Evolutionary conservation across 306 rosid genomes (phyloP), one percentile per base, ranked within the genome.

Genomic region (Sophora flavescens): DNA sequence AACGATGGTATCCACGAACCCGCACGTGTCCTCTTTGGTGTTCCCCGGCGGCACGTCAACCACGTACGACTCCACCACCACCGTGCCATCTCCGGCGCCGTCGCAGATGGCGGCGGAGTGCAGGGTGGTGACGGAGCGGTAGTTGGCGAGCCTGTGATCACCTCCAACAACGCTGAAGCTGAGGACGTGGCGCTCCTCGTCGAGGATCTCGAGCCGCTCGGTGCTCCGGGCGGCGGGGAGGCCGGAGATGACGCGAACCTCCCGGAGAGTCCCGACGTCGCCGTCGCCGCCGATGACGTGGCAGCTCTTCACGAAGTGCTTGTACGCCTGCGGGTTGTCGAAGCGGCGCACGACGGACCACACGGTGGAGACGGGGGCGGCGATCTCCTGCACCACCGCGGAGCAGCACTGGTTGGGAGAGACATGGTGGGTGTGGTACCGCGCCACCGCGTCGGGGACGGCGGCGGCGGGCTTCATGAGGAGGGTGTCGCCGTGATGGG

Each of bases 341-440:
- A 95, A 95, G 18, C 98, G 97, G 4, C 98, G 91, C 42, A 95
- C 89, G 10, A 95, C 97, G 6, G 98, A 89, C 98, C 98, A 95
- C 6, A 95, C 92, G 30, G 93, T 74, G 63, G 93, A 10, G 11
- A 86, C 87, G 0, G 98, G 88, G 41, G 98, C 97, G 0, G 85
- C 73, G 83, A 93, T 90, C 82, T 92, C 92, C 66, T 92, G 92
- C 3, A 84, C 80, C 26, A 89, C 91, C 17, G 96, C 90, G 33
- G 98, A 92, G 87, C 68, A 92, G 81, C 91, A 87, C 91, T 92
- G 97, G 84, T 88, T 56, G 0, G 85, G 51, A 0, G 84, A 39
- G 1, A 80, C 78, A 0, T 80, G 51, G 68, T 89, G 92, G 14
- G 80, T 81, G 84, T 95, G 98, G 80, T 81, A 81, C 14, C 78